Evolutionary conservation across 108 stramenopile genomes (phyloP).

Genomic region (Bacterosira constricta): DNA sequence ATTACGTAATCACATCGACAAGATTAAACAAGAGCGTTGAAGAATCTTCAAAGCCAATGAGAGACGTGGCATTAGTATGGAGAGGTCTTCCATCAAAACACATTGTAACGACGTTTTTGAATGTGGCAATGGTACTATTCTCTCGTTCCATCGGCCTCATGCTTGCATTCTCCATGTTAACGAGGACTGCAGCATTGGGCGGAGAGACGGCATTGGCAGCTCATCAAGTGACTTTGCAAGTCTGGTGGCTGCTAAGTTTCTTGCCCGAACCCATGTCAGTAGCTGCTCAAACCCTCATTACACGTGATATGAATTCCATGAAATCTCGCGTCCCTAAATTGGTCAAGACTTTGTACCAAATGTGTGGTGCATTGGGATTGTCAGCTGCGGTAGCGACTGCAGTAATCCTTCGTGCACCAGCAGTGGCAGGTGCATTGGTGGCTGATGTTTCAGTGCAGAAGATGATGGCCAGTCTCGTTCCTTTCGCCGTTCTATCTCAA

Average conservation of each 20-base stretch:
- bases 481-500: slow-evolving; percentile 38
- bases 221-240: slow-evolving; percentile 51
- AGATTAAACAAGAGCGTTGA: slow-evolving; percentile 29
- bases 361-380: slow-evolving; percentile 16
- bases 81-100: slow-evolving; percentile 27
- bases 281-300: slow-evolving; percentile 40
- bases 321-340: slow-evolving; percentile 27
- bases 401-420: slow-evolving; percentile 11
- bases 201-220: slow-evolving; percentile 49
- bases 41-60: slow-evolving; percentile 26
- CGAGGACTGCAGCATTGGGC: slow-evolving; percentile 38
- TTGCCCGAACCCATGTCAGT: slow-evolving; percentile 36
- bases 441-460: slow-evolving; percentile 35
- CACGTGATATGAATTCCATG: slow-evolving; percentile 33
- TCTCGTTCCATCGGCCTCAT: slow-evolving; percentile 34
- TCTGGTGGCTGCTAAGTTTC: slow-evolving; percentile 43
- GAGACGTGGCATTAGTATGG: slow-evolving; percentile 40
- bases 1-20: slow-evolving; percentile 33
- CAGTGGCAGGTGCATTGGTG: slow-evolving; percentile 23
- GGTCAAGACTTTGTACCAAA: slow-evolving; percentile 29
- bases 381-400: slow-evolving; percentile 19
- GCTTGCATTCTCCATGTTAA: slow-evolving; percentile 43
- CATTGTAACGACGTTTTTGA: slow-evolving; percentile 32
- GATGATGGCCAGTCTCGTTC: slow-evolving; percentile 18
- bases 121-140: slow-evolving; percentile 30